phyloP scores from a whole-genome alignment of 1,284 basidiomycete species.

The Schizopora paradoxa region DNA sequence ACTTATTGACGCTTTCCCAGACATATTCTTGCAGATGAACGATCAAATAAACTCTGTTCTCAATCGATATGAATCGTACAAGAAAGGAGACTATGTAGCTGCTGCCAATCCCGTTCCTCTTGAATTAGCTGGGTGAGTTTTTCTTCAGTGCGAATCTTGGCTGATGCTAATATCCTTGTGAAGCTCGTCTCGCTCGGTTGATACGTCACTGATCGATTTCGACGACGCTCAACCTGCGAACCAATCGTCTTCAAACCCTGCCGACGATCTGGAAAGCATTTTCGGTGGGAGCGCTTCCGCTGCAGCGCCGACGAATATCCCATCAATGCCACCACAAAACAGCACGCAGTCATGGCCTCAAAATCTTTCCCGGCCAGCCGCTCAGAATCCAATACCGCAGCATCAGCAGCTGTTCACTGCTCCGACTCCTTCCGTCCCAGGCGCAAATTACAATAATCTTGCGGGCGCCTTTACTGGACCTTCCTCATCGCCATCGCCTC shows the following conservation, averaged over 20 bases:
- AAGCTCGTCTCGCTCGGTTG: conserved; percentile 24
- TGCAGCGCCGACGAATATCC: no score
- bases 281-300: no score
- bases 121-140: conserved; percentile 38
- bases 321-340: no score
- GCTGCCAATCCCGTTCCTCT: conserved; percentile 61
- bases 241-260: conserved; percentile 16
- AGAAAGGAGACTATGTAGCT: conserved; percentile 77
- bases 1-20: conserved; percentile 34
- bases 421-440: conserved; percentile 1
- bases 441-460: conserved; percentile 9
- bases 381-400: conserved; percentile 9
- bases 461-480: conserved; percentile 8
- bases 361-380: conserved; percentile 20
- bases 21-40: conserved; percentile 92
- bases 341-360: conserved; percentile 23
- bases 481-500: conserved; percentile 1
- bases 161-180: conserved; percentile 2
- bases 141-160: neutral
- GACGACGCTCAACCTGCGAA: conserved; percentile 42
- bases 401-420: conserved; percentile 21
- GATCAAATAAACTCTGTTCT: conserved; percentile 95
- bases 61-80: conserved; percentile 87
- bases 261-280: conserved; percentile 55
- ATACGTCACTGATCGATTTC: conserved; percentile 66